These are phyloP conservation scores for Pleurotus eryngii DNA, from an alignment of 768 basidiomycete species.

Conservation along the genomic window DNA sequence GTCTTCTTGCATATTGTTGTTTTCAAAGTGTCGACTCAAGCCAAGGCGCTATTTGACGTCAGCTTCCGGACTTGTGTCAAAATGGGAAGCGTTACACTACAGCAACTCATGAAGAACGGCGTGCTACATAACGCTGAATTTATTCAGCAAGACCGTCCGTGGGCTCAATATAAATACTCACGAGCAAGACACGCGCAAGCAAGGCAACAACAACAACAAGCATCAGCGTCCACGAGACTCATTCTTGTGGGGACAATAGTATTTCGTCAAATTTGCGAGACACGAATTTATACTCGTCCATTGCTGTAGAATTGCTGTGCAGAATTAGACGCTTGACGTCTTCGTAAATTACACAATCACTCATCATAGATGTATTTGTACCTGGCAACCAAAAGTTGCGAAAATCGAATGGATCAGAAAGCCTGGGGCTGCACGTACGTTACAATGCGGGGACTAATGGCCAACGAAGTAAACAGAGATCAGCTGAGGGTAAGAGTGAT, in stretches of 20 bases:
- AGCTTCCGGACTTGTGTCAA: background rate
- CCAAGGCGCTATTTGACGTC: background rate
- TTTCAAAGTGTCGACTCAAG: background rate
- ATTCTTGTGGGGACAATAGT: too few species aligned
- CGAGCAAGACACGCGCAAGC: background rate
- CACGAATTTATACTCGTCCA: too few species aligned
- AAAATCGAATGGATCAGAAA: background rate
- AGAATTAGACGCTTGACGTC: too few species aligned
- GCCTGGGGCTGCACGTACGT: background rate
- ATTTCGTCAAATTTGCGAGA: too few species aligned
- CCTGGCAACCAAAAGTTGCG: background rate
- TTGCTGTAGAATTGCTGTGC: too few species aligned
- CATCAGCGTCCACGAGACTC: background rate
- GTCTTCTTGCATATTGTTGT: background rate
- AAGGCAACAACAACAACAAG: background rate
- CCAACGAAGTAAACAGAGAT: background rate
- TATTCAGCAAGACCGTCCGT: background rate
- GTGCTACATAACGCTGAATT: background rate
- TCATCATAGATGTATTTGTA: too few species aligned
- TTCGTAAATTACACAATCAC: too few species aligned
- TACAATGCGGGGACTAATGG: background rate
- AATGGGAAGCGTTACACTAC: background rate
- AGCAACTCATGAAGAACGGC: background rate
- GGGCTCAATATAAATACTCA: background rate
- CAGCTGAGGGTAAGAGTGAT: background rate